These are phyloP conservation scores for Rutstroemia sydowiana DNA, from an alignment of 2,329 filamentous ascomycete species.

Conservation along the genomic window DNA sequence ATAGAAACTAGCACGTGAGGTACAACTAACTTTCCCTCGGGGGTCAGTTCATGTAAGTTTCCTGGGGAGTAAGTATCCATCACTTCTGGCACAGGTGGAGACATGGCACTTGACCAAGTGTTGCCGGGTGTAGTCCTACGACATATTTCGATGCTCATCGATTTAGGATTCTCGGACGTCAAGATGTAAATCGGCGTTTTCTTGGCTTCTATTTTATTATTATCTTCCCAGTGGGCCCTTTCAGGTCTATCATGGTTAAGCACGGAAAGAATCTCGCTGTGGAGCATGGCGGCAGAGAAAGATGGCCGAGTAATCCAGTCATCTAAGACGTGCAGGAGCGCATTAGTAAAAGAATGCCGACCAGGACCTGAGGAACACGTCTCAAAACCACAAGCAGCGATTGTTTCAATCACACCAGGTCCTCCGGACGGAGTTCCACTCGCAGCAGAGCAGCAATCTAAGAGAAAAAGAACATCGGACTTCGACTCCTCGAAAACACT, in stretches of 20 bases:
- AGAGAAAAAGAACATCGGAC: constrained; percentile 16
- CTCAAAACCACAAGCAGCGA: constrained; percentile 17
- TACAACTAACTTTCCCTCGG: constrained; percentile 9
- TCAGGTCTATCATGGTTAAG: constrained; percentile 6
- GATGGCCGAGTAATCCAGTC: constrained; percentile 16
- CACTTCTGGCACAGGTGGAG: neutral
- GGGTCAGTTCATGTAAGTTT: constrained; percentile 2
- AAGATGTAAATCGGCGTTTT: constrained; percentile 13
- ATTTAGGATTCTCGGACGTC: constrained; percentile 10
- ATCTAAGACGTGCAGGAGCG: constrained; percentile 17
- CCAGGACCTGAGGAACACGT: constrained; percentile 12
- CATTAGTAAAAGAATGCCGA: constrained; percentile 16
- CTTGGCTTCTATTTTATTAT: constrained; percentile 2
- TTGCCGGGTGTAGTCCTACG: constrained; percentile 6
- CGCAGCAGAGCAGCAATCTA: constrained; percentile 18
- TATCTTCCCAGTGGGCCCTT: neutral
- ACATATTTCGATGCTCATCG: constrained; percentile 10
- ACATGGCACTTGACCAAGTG: constrained; percentile 3
- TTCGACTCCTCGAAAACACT: constrained; percentile 18
- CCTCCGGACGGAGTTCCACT: constrained; percentile 13
- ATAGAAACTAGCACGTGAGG: constrained; percentile 56
- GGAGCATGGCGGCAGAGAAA: constrained; percentile 21
- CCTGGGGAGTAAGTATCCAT: constrained; percentile 7
- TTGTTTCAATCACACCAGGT: constrained; percentile 16
- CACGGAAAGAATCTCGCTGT: constrained; percentile 17